Evolutionary conservation across 768 basidiomycete genomes (phyloP), one percentile per base, ranked within the genome.

Genomic region (Hypholoma sublateritium): DNA sequence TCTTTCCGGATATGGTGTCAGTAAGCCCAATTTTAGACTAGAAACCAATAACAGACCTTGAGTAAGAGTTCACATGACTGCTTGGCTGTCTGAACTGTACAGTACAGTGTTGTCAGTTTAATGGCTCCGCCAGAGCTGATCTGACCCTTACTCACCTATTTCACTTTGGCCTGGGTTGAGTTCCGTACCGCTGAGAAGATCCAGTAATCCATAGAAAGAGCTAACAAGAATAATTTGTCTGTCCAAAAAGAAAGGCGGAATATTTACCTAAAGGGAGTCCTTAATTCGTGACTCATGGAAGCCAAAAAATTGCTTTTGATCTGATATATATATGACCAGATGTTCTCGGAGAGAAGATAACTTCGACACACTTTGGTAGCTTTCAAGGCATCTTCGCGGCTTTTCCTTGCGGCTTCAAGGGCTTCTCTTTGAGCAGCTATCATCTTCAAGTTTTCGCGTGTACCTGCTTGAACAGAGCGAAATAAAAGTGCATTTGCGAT

Each of bases 261-360:
- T 48, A 9, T 51, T n/a, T 60, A 85, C 86, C 85, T 88, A 69
- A 91, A 89, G 0, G 89, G 89, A 0, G 89, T 91, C 52, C 89
- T 76, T 54, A 91, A 72, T 66, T 91, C 88, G 60, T 89, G 89
- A 61, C 85, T 87, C 87, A 90, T 90, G 5, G 86, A 84, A 5
- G 87, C 86, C 58, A 89, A 68, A 63, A 90, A 89, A 62, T 88
- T 89, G 65, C 87, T 88, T 71, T 90, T 90, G 67, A 87, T 88
- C 86, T 89, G 59, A 32, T 32, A 41, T n/a, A 56, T n/a, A 19
- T 45, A 25, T n/a, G n/a, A 36, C 44, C 14, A 53, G 47, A 46
- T 16, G 19, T 8, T 6, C 48, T 39, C 13, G 58, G 9, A 36
- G 19, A 35, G 14, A 43, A 13, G 22, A 3, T 19, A 17, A 22